Evolutionary conservation across 2,329 filamentous ascomycete genomes (phyloP), one percentile per base, ranked within the genome.

Genomic region (Colletotrichum salicis): DNA sequence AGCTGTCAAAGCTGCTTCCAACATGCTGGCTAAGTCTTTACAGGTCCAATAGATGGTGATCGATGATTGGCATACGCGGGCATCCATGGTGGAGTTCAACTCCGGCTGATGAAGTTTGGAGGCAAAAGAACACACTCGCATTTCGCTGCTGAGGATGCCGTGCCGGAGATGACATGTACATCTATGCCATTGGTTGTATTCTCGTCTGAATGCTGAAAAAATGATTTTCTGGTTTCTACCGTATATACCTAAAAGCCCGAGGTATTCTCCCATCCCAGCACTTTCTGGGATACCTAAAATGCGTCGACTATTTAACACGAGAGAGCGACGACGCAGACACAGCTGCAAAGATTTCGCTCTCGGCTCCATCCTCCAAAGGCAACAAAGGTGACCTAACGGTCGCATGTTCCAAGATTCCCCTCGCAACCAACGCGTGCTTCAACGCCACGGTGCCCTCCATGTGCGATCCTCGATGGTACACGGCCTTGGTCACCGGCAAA

Each of bases 391-490:
- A 85, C n/a, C 86, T 78, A 3, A 87, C 85, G 3, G 85, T 87
- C 12, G 86, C 85, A 62, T 88, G 85, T 13, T 81, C 78, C 13
- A 87, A 72, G 41, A 87, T 86, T 1, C 86, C 86, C 12, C 86
- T 77, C 12, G 86, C 85, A 29, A 88, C 85, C 31, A 88, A 78
- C 15, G 85, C 86, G 70, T 87, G 86, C 79, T 88, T 88, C 27
- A 88, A 74, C 4, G 84, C 84, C 3, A 87, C 85, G 1, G 86
- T 88, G 2, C 86, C 86, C 78, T 88, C 86, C 86, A 88, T 88
- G 69, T 88, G 86, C 11, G 85, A 87, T 11, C 86, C 86, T 6
- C 86, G 83, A 76, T 88, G 86, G 74, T 88, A 88, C 0, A 88
- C 85, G n/a, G 82, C 84, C 78, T 86, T 86, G 1, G 86, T 88